Conservation (phyloP, 805 yeast species). For the Wickerhamomyces rabaulensis region DNA sequence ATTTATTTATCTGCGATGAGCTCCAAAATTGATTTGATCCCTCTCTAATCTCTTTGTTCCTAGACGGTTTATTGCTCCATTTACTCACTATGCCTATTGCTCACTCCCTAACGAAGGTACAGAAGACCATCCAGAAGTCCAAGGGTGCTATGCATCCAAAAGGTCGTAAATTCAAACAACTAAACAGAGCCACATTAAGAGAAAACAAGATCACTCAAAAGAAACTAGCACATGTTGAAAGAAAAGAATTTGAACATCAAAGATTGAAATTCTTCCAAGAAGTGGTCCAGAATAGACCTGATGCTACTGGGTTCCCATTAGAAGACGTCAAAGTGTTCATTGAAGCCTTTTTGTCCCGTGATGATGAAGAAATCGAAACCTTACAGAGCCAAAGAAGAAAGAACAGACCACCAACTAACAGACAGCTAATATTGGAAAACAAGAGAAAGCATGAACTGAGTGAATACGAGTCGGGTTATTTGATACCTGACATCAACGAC, state of each 20-base stretch:
- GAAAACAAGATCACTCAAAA: slow-evolving; percentile 62
- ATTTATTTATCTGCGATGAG: neutral
- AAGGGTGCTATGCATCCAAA: slow-evolving; percentile 71
- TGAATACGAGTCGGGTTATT: slow-evolving; percentile 63
- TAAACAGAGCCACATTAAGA: slow-evolving; percentile 82
- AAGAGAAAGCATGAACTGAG: slow-evolving; percentile 55
- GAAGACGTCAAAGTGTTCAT: slow-evolving; percentile 60
- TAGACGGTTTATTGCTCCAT: neutral
- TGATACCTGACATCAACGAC: slow-evolving; percentile 68
- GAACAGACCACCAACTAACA: slow-evolving; percentile 78
- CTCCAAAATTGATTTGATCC: neutral
- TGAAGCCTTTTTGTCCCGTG: slow-evolving; percentile 58
- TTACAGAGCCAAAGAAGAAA: slow-evolving; percentile 64
- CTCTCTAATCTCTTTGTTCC: neutral
- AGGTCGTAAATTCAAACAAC: slow-evolving; percentile 82
- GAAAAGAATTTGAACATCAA: slow-evolving; percentile 54
- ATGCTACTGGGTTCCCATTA: slow-evolving; percentile 38
- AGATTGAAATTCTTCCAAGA: slow-evolving; percentile 58
- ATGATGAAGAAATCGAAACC: slow-evolving; percentile 68
- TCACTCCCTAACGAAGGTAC: slow-evolving; percentile 61
- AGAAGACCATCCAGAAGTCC: slow-evolving; percentile 50
- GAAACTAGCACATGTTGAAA: slow-evolving; percentile 52
- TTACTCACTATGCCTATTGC: slow-evolving; percentile 53
- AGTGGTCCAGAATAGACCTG: slow-evolving; percentile 39
- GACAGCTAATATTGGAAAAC: slow-evolving; percentile 62